Percentiles rank a stretch among this genome's conserved stretches.
phyloP scores from a whole-genome alignment of 192 early-diverging fungal species.

The Funneliformis mosseae region DNA sequence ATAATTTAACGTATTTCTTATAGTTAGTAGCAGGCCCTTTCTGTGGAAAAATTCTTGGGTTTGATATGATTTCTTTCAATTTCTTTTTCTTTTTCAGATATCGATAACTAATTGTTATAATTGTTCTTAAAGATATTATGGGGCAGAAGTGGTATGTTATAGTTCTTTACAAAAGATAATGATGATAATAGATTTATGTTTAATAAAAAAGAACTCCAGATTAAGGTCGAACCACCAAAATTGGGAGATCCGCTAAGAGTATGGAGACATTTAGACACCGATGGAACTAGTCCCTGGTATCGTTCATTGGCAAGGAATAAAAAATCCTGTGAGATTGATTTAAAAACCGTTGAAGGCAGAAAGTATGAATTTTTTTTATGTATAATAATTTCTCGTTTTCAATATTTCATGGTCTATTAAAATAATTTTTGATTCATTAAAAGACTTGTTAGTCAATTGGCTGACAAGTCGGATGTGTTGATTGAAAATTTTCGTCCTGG shows the following conservation, averaged over 20 bases:
- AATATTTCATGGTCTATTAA: background rate
- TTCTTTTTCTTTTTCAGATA: background rate
- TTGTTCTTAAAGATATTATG: constrained; percentile 39
- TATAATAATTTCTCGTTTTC: too few relatives aligned
- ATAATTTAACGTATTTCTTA: background rate
- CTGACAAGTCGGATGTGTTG: constrained; percentile 46
- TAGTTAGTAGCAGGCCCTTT: constrained; percentile 54
- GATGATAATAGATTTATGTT: background rate
- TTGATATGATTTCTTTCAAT: background rate
- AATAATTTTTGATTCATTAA: background rate
- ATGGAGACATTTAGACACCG: constrained; percentile 50
- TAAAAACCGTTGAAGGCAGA: constrained; percentile 44
- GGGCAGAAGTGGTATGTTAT: constrained; percentile 50
- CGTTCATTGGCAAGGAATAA: constrained; percentile 51
- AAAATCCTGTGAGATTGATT: constrained; percentile 50
- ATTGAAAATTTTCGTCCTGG: constrained; percentile 59
- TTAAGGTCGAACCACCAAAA: constrained; percentile 53
- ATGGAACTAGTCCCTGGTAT: constrained; percentile 52
- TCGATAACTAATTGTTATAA: background rate
- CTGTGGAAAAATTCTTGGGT: constrained; percentile 54
- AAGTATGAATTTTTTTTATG: constrained; percentile 36
- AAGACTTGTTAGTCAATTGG: constrained; percentile 20
- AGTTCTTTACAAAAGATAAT: background rate
- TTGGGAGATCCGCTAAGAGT: constrained; percentile 49
- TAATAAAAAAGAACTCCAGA: constrained; percentile 19